These are phyloP conservation scores for Malus sylvestris DNA, from an alignment of 306 rosid genomes.

Conservation along the genomic window DNA sequence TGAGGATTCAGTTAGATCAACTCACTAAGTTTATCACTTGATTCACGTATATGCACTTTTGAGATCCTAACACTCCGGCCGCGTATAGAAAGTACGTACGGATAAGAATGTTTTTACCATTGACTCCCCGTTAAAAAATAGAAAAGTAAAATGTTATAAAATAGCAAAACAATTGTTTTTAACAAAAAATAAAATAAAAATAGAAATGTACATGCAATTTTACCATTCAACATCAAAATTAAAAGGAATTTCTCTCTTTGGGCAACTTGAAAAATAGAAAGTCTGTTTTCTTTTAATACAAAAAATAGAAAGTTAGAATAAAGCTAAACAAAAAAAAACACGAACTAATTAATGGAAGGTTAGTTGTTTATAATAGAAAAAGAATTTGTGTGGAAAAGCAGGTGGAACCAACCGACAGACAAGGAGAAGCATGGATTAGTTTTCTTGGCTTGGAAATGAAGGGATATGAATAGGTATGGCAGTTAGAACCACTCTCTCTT, in stretches of 20 bases:
- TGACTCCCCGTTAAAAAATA: neutral
- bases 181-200: neutral
- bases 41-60: neutral
- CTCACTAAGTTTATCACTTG: neutral
- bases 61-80: neutral
- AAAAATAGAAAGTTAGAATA: neutral
- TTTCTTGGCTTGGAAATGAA: slow-evolving; percentile 61
- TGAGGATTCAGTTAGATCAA: neutral
- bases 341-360: neutral
- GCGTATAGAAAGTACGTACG: neutral
- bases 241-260: neutral
- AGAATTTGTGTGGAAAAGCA: slow-evolving; percentile 19
- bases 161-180: neutral
- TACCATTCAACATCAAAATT: neutral
- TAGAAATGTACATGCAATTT: neutral
- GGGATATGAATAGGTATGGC: slow-evolving; percentile 65
- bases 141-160: neutral
- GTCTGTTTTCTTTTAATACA: neutral
- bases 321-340: neutral
- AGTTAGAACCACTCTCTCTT: slow-evolving; percentile 51
- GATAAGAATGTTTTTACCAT: neutral
- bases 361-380: neutral
- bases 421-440: slow-evolving; percentile 47
- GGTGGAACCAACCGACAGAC: slow-evolving; percentile 47
- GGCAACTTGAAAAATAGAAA: neutral